phyloP scores from a whole-genome alignment of 805 yeast genomes.

The Myxozyma kluyveri region DNA sequence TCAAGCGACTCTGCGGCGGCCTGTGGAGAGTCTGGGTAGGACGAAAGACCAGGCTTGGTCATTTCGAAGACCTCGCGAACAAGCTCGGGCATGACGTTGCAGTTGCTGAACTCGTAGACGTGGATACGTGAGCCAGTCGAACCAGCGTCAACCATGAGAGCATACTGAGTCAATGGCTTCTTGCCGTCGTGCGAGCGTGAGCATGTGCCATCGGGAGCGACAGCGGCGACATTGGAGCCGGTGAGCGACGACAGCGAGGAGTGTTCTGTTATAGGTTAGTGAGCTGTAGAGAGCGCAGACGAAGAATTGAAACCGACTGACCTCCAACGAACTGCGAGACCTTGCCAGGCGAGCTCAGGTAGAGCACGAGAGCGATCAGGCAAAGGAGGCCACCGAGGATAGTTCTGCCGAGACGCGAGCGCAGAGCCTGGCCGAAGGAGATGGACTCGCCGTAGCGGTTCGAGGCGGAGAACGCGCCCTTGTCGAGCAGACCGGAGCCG shows the following conservation, averaged over 20 bases:
- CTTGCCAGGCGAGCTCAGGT: conserved; percentile 7
- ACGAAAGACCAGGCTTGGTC: conserved; percentile 89
- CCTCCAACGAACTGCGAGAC: conserved; percentile 21
- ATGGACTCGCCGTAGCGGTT: conserved; percentile 1
- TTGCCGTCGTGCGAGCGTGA: conserved; percentile 41
- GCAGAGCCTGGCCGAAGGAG: conserved; percentile 20
- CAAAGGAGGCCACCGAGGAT: conserved; percentile 8
- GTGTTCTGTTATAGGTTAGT: too few species aligned
- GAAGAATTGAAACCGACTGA: conserved; percentile 1
- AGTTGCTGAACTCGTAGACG: conserved; percentile 85
- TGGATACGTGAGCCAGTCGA: conserved; percentile 97
- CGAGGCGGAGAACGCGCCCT: conserved; percentile 2
- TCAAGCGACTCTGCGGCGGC: conserved; percentile 93
- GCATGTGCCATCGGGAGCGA: conserved; percentile 31
- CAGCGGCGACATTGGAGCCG: neutral
- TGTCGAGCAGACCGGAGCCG: conserved; percentile 21
- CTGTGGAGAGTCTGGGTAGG: conserved; percentile 70
- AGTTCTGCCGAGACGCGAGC: conserved; percentile 25
- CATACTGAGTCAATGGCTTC: conserved; percentile 56
- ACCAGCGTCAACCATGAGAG: conserved; percentile 96
- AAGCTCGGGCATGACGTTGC: conserved; percentile 78
- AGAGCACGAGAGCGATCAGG: conserved; percentile 8
- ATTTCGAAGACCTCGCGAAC: conserved; percentile 77
- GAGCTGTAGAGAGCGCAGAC: neutral
- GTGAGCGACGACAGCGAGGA: neutral